Base-by-base conservation (phyloP, 176 grass and related monocot species). In the Zea luxurians region DNA sequence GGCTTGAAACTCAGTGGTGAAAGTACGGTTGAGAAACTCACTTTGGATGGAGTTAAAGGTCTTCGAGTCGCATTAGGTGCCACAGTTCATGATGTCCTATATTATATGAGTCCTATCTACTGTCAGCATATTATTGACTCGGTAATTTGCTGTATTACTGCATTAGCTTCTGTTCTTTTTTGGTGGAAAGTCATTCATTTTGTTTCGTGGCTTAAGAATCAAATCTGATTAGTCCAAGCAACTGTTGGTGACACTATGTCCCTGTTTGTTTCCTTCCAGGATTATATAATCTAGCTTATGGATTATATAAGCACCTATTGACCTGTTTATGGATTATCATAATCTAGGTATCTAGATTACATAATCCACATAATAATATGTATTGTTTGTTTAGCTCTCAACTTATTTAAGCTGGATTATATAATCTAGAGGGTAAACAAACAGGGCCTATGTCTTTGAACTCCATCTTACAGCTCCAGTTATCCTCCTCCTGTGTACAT, bases 101-200 rank as follows among this genome's bases (percentile, higher is more conserved):
- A 98, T 88, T 98, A 98, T 67, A 98, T 98, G 91, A 98, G 95
- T 63, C 95, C 95, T 80, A 94, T 98, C 68, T 98, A 98, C 67
- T 98, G 91, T 84, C 95, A 98, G 66, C 82, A 94, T 68, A 98
- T 98, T 74, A 98, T 98, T 37, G 86, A 98, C 54, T 98, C 95
- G 89, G 95, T 97, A 97, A 77, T 43, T 79, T 89, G 17, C 76
- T 88, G 73, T 79, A 73, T 66, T 47, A 48, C 44, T 37, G 45
- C 49, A 82, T 10, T 48, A 72, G 10, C 43, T 12, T 54, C 6
- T 46, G 61, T 81, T 57, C 62, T 67, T 68, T 54, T 38, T 74
- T 68, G 50, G 37, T 78, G 35, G 1, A 12, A 13, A 53, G 48
- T 68, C n/a, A 41, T 75, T 70, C n/a, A 42, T 79, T 65, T 37